Percentiles rank a stretch among this genome's conserved stretches.
These are phyloP conservation scores for Penicillium parvum DNA, from an alignment of 495 filamentous ascomycete genomes.

Conservation along the genomic window DNA sequence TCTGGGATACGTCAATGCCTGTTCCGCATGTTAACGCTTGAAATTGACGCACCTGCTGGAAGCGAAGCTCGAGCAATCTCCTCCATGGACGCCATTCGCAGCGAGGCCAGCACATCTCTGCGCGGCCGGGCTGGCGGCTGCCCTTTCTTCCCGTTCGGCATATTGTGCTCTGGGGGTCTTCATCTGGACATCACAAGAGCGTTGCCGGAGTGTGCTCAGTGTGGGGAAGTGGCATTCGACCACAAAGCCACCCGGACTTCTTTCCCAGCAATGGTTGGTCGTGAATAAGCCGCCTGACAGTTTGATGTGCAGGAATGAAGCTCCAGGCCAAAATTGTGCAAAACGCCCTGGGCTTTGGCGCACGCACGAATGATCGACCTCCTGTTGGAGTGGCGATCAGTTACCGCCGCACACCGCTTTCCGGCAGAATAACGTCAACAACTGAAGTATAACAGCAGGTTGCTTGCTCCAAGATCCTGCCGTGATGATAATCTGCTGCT, in stretches of 20 bases:
- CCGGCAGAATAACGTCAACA: constrained; percentile 2
- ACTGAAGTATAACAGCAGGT: constrained; percentile 4
- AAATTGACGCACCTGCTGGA: constrained; percentile 63
- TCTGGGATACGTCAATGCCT: constrained; percentile 48
- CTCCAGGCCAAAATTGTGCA: too few species aligned
- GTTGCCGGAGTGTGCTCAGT: constrained; percentile 5
- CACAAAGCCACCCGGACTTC: neutral
- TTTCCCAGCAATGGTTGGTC: too few species aligned
- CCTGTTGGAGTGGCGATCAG: constrained; percentile 9
- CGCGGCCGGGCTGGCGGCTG: constrained; percentile 43
- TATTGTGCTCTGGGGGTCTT: constrained; percentile 32
- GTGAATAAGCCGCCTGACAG: too few species aligned
- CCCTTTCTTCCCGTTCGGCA: constrained; percentile 64
- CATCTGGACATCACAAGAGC: constrained; percentile 26
- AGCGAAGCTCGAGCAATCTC: constrained; percentile 68
- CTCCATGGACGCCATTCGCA: constrained; percentile 72
- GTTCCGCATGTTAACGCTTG: neutral
- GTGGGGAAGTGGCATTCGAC: neutral
- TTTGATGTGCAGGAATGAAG: too few species aligned
- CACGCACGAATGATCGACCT: constrained; percentile 5
- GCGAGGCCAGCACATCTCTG: constrained; percentile 63
- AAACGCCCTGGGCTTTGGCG: too few species aligned
- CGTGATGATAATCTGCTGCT: too few species aligned
- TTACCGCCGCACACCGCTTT: constrained; percentile 6
- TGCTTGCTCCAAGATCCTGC: too few species aligned